Evolutionary conservation across 495 filamentous ascomycete species (phyloP), one percentile per base, ranked within the genome.

Genomic region (Astrothelium macrocarpum): DNA sequence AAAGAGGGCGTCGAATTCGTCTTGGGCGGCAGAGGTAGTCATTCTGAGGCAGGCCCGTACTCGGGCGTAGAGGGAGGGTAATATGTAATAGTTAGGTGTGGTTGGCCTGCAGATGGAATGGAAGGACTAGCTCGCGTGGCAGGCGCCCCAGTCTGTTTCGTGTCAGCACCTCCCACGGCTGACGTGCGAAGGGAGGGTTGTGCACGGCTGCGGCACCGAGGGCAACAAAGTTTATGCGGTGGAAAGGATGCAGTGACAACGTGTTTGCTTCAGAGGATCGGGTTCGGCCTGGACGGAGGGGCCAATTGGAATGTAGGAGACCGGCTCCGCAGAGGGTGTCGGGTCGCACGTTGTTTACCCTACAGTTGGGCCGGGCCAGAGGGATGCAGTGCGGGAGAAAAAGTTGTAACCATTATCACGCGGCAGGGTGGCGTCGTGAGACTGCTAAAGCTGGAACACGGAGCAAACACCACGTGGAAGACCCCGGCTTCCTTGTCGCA

Each of bases 1-100:
- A 69, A 92, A 78, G 67, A 95, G 80, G 61, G 78, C 76, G 72
- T 90, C 82, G 80, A 92, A 91, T 79, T 96, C 91, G 77, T 92
- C 86, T 78, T 95, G 89, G 49, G 90, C 91, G 42, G 87, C 75
- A 42, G 77, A 69, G 65, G 71, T 76, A 26, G 66, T 71, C 68
- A 71, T 70, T 45, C 59, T 66, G 65, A 56, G 59, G 49, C 7
- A 56, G 14, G 10, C 9, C 23, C 49, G 25, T 5, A 2, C 25
- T 29, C 10, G 25, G 20, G 49, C 7, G 25, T 4, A 28, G 20
- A 16, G 20, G 16, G 49, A 25, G 25, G 12, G 16, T 56, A 28
- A 28, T 56, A 20, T 39, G 34, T 14, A 5, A 39, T 14, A 28
- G 9, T 25, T 56, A 16, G 26, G 25, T 25, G 26, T 56, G 49